Evolutionary conservation across 257 asterid species (phyloP).

Genomic region (Nicotiana knightiana): DNA sequence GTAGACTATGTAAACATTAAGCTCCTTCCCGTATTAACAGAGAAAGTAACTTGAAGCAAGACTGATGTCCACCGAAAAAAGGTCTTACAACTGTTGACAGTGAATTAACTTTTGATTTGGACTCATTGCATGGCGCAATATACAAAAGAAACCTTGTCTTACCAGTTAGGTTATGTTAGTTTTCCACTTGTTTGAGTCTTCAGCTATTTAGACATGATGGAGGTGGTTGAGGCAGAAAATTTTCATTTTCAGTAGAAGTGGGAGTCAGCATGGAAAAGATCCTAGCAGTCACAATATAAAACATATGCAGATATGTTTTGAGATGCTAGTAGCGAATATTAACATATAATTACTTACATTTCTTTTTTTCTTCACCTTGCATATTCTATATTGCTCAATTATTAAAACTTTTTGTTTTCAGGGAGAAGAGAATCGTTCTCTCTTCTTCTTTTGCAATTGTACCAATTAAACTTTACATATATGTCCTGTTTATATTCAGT

Average conservation of each 20-base stretch:
- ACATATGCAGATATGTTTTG: background rate
- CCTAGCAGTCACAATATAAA: background rate
- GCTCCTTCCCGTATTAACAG: background rate
- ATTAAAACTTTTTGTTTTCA: background rate
- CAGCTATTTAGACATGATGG: background rate
- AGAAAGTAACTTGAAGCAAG: background rate
- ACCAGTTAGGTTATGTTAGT: background rate
- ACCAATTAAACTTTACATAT: background rate
- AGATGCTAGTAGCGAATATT: background rate
- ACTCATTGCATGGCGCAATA: background rate
- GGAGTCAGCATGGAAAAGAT: background rate
- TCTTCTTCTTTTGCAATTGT: conserved; percentile 3
- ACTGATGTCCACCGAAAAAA: background rate
- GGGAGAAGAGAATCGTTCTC: background rate
- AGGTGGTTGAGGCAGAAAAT: background rate
- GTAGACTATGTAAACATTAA: background rate
- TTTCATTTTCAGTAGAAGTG: background rate
- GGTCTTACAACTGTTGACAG: background rate
- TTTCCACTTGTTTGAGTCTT: background rate
- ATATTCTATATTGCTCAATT: background rate
- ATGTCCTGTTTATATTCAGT: background rate
- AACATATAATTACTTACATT: background rate
- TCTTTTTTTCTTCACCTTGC: background rate
- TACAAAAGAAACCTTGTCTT: background rate
- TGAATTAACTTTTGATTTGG: background rate